These are phyloP conservation scores for Paramecium tetraurelia DNA, from an alignment of 73 alveolate species.

Conservation along the genomic window DNA sequence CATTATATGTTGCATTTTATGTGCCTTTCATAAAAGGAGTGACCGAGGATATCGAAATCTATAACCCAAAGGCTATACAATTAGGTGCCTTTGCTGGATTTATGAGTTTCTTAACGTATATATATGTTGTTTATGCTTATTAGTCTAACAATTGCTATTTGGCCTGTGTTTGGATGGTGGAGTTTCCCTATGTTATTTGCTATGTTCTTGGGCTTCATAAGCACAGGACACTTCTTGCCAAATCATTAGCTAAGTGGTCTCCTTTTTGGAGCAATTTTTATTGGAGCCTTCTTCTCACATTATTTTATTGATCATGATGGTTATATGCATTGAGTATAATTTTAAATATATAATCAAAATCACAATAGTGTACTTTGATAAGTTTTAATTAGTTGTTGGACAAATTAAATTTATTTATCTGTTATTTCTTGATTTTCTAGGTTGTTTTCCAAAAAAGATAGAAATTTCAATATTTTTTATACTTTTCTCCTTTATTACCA, in stretches of 20 bases:
- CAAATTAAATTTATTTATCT: background rate
- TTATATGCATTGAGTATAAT: conserved; percentile 37
- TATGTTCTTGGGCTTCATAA: conserved; percentile 51
- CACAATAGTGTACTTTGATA: background rate
- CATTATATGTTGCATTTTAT: background rate
- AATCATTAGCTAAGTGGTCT: conserved; percentile 44
- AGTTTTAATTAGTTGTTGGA: background rate
- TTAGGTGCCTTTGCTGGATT: conserved; percentile 47
- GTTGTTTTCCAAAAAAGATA: background rate
- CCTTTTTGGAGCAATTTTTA: conserved; percentile 47
- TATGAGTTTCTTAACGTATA: conserved; percentile 35
- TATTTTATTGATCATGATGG: conserved; percentile 59
- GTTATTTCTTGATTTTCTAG: background rate
- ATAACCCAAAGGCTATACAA: conserved; percentile 39
- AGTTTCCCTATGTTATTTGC: conserved; percentile 49
- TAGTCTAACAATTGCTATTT: conserved; percentile 51
- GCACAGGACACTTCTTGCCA: conserved; percentile 54
- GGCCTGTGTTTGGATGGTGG: conserved; percentile 66
- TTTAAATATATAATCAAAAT: background rate
- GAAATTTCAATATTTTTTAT: background rate
- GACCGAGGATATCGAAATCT: conserved; percentile 13
- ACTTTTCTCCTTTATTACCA: background rate
- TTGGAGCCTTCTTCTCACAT: conserved; percentile 56
- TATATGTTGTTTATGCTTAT: background rate
- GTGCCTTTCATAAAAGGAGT: background rate